Conservation (phyloP, 176 grass and related monocot species). For the Saccharum spontaneum region DNA sequence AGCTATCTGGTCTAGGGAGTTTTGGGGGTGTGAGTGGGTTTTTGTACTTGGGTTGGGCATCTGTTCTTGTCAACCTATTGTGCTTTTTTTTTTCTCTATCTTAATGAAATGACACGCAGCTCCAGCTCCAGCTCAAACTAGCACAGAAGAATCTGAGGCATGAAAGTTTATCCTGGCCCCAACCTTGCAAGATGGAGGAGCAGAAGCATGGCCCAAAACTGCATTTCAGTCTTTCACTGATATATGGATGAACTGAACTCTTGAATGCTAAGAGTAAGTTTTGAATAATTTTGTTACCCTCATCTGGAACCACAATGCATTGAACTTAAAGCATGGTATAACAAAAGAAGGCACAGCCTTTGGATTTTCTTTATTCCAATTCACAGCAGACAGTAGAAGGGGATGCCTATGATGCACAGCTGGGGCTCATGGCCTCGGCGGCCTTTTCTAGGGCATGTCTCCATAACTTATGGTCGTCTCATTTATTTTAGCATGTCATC, state of each 20-base stretch:
- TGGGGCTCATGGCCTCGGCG: neutral
- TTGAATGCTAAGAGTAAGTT: neutral
- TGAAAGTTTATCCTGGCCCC: neutral
- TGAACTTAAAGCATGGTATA: neutral
- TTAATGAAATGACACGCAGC: neutral
- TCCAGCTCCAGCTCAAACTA: neutral
- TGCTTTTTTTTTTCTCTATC: neutral
- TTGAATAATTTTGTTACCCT: slow-evolving; percentile 7
- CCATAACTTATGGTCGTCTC: neutral
- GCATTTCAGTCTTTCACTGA: neutral
- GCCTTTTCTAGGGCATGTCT: neutral
- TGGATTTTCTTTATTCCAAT: neutral
- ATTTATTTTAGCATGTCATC: neutral
- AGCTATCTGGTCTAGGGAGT: neutral
- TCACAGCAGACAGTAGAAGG: neutral
- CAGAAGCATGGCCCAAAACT: neutral
- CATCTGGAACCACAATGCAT: neutral
- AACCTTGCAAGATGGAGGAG: slow-evolving; percentile 1
- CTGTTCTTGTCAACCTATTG: neutral
- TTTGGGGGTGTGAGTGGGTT: neutral
- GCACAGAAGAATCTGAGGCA: neutral
- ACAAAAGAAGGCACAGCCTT: neutral
- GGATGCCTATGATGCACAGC: neutral
- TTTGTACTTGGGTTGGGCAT: neutral
- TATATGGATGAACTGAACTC: neutral